Percentiles rank a stretch among this genome's conserved stretches.
Evolutionary conservation across 345 rosid genomes (phyloP).

Genomic region (Pugionium cornutum): DNA sequence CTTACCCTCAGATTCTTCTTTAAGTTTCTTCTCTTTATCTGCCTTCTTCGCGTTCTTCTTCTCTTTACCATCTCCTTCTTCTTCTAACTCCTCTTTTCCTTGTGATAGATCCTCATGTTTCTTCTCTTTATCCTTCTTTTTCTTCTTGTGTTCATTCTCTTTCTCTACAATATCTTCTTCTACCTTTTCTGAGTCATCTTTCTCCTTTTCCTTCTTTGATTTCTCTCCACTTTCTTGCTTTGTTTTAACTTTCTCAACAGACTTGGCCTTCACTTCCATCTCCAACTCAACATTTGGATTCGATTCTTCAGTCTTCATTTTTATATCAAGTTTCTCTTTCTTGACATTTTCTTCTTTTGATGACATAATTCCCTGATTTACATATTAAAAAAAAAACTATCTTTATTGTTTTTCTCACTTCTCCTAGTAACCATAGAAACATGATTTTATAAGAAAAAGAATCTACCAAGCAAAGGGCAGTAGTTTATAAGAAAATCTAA

Average conservation of each 20-base stretch:
- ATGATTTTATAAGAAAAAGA: too few relatives aligned
- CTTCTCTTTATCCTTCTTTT: constrained; percentile 10
- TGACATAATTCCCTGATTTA: constrained; percentile 31
- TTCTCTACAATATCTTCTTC: too few relatives aligned
- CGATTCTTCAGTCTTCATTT: constrained; percentile 51
- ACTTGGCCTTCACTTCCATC: constrained; percentile 59
- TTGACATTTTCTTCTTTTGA: constrained; percentile 42
- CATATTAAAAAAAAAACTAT: neutral
- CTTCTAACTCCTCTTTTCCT: too few relatives aligned
- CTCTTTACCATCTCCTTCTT: neutral
- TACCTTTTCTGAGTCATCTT: neutral
- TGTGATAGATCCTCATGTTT: constrained; percentile 16
- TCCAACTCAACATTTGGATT: constrained; percentile 48
- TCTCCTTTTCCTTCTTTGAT: constrained; percentile 34
- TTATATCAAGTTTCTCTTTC: constrained; percentile 58
- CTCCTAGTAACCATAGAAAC: neutral
- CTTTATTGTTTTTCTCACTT: neutral
- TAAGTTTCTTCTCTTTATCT: constrained; percentile 6
- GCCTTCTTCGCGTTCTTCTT: neutral
- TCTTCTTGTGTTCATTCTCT: constrained; percentile 12
- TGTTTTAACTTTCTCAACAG: constrained; percentile 55
- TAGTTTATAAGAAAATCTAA: constrained; percentile 1
- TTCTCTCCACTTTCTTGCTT: constrained; percentile 35
- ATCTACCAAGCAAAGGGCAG: neutral
- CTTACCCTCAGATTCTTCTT: too few relatives aligned